These are phyloP conservation scores for Fusarium domesticum DNA, from an alignment of 2,329 filamentous ascomycete genomes.

Conservation along the genomic window DNA sequence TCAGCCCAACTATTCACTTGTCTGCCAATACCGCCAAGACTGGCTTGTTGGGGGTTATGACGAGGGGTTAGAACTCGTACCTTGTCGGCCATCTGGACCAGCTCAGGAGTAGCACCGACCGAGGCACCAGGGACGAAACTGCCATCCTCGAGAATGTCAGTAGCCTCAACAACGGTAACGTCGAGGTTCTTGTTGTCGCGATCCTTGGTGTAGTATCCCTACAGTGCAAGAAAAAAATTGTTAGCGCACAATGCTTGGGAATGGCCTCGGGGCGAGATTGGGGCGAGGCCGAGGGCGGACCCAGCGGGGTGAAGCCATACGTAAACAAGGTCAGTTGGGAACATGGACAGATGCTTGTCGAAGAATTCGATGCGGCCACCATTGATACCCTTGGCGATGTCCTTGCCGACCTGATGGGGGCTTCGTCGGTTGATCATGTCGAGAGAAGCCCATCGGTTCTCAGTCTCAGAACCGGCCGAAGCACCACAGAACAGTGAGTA, in stretches of 20 bases:
- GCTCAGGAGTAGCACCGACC: conserved; percentile 79
- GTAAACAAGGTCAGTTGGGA: conserved; percentile 81
- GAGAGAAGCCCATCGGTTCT: conserved; percentile 84
- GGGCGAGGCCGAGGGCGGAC: conserved; percentile 16
- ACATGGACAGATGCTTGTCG: conserved; percentile 92
- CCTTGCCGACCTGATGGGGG: conserved; percentile 87
- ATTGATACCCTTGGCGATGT: conserved; percentile 88
- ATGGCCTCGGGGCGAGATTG: conserved; percentile 19
- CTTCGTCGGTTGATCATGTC: conserved; percentile 87
- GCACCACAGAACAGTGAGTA: conserved; percentile 88
- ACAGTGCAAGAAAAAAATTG: conserved; percentile 1
- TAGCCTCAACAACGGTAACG: conserved; percentile 81
- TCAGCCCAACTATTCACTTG: conserved; percentile 4
- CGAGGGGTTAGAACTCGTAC: conserved; percentile 33
- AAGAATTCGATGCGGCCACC: conserved; percentile 87
- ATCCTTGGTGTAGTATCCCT: conserved; percentile 81
- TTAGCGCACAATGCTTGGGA: conserved; percentile 15
- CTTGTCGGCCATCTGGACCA: conserved; percentile 89
- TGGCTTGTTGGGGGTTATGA: not conserved
- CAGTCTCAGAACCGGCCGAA: conserved; percentile 85
- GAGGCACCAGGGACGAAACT: conserved; percentile 85
- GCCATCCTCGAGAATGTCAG: conserved; percentile 82
- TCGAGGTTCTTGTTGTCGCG: conserved; percentile 72
- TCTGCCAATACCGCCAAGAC: not conserved
- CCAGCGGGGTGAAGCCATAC: conserved; percentile 38